phyloP scores from a whole-genome alignment of 768 basidiomycete genomes.

The Lentinula lateritia region DNA sequence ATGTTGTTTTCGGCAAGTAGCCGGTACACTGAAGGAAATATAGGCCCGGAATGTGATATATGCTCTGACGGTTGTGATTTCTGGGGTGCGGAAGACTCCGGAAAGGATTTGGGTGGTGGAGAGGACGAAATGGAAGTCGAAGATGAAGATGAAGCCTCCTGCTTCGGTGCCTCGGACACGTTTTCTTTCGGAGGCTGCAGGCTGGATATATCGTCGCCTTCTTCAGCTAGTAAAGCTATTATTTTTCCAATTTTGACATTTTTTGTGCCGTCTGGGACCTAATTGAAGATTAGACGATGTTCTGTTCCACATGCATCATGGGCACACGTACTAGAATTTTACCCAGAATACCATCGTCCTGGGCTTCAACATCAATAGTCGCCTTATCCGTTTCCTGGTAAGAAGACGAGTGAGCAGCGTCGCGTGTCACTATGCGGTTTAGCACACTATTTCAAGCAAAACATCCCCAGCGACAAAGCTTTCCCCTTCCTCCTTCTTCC shows the following conservation, averaged over 20 bases:
- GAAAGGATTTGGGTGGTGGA: slow-evolving; percentile 13
- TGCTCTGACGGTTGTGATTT: slow-evolving; percentile 27
- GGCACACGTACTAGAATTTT: slow-evolving; percentile 75
- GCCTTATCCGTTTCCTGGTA: slow-evolving; percentile 89
- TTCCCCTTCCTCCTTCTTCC: slow-evolving; percentile 89
- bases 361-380: slow-evolving; percentile 97
- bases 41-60: slow-evolving; percentile 55
- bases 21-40: slow-evolving; percentile 90
- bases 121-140: slow-evolving; percentile 21
- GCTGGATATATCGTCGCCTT: slow-evolving; percentile 91
- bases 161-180: slow-evolving; percentile 18
- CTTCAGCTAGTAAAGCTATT: slow-evolving; percentile 92
- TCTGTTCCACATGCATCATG: not conserved
- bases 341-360: slow-evolving; percentile 91
- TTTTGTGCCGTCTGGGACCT: slow-evolving; percentile 77
- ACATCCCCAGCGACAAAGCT: slow-evolving; percentile 78
- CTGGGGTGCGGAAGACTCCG: slow-evolving; percentile 20
- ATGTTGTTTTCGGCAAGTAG: slow-evolving; percentile 65
- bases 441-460: slow-evolving; percentile 79
- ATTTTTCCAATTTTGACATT: slow-evolving; percentile 81
- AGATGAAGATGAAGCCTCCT: slow-evolving; percentile 24
- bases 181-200: slow-evolving; percentile 59
- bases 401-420: not conserved
- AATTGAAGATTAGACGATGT: slow-evolving; percentile 3
- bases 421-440: not conserved